Percentiles rank a stretch among this genome's conserved stretches.
These are phyloP conservation scores for Umbelopsis sp. DNA, from an alignment of 192 early-diverging fungal species.

Conservation along the genomic window DNA sequence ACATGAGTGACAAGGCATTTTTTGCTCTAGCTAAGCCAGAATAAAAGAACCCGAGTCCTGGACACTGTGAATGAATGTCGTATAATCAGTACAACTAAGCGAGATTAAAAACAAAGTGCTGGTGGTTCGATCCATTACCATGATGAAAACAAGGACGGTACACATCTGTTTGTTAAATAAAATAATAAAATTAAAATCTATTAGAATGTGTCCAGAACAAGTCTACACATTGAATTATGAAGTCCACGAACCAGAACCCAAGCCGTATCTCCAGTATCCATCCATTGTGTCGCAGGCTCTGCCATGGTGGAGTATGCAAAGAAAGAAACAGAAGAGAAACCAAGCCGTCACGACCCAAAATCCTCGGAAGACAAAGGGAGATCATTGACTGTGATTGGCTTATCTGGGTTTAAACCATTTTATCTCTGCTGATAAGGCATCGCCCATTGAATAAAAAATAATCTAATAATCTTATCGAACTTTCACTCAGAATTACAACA, in stretches of 20 bases:
- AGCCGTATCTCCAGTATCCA: slow-evolving; percentile 68
- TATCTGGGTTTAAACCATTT: not conserved
- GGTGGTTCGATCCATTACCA: slow-evolving; percentile 31
- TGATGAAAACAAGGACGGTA: slow-evolving; percentile 69
- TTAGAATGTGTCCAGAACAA: not conserved
- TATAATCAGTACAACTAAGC: not conserved
- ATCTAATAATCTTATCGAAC: not conserved
- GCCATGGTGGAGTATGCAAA: slow-evolving; percentile 2
- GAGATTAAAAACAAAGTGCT: too few relatives aligned
- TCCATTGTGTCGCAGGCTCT: slow-evolving; percentile 29
- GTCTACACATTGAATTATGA: not conserved
- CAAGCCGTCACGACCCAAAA: not conserved
- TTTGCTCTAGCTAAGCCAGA: slow-evolving; percentile 71
- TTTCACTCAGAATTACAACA: not conserved
- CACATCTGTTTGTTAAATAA: not conserved
- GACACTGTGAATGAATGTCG: slow-evolving; percentile 41
- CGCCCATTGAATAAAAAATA: too few relatives aligned
- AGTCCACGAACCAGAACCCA: slow-evolving; percentile 69
- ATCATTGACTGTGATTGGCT: slow-evolving; percentile 12
- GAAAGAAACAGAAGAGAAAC: slow-evolving; percentile 15
- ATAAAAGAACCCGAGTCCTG: slow-evolving; percentile 78
- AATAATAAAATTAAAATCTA: too few relatives aligned
- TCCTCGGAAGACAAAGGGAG: slow-evolving; percentile 19
- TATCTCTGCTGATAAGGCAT: slow-evolving; percentile 9
- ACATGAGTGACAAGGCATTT: slow-evolving; percentile 78